These are phyloP conservation scores for Candida arabinofermentans DNA, from an alignment of 805 yeast species.

Conservation along the genomic window DNA sequence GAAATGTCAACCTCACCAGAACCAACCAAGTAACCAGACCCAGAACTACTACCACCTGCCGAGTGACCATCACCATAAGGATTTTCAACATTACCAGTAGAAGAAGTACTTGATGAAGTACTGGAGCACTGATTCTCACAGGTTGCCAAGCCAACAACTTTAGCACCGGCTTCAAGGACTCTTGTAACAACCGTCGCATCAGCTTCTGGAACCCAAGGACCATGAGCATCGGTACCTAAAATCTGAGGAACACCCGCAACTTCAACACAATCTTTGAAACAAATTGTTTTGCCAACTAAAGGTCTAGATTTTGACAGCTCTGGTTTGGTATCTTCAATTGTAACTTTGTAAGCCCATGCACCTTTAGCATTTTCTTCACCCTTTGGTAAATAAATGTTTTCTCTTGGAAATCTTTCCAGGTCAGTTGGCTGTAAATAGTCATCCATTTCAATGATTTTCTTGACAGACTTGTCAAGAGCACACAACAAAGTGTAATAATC, in stretches of 20 bases:
- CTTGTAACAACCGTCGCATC: slow-evolving; percentile 37
- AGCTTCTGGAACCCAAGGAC: slow-evolving; percentile 30
- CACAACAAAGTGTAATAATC: slow-evolving; percentile 25
- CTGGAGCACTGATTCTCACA: slow-evolving; percentile 34
- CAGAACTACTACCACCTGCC: slow-evolving; percentile 50
- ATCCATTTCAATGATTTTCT: slow-evolving; percentile 24
- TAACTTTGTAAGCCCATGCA: slow-evolving; percentile 30
- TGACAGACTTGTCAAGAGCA: slow-evolving; percentile 27
- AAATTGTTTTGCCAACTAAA: slow-evolving; percentile 28
- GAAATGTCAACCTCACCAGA: slow-evolving; percentile 41
- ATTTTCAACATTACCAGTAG: slow-evolving; percentile 41
- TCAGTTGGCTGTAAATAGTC: slow-evolving; percentile 31
- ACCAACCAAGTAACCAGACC: slow-evolving; percentile 41
- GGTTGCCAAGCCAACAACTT: slow-evolving; percentile 31
- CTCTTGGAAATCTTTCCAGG: slow-evolving; percentile 31
- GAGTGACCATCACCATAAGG: slow-evolving; percentile 34
- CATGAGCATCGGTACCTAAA: slow-evolving; percentile 33
- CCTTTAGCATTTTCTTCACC: slow-evolving; percentile 25
- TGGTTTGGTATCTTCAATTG: slow-evolving; percentile 25
- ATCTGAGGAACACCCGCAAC: slow-evolving; percentile 34
- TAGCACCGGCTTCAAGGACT: slow-evolving; percentile 33
- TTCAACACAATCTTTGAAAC: slow-evolving; percentile 33
- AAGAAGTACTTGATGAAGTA: slow-evolving; percentile 28
- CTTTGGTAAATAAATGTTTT: slow-evolving; percentile 22
- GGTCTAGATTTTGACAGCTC: slow-evolving; percentile 29